Conservation (phyloP, 192 early-diverging fungal species). For the Radiomyces spectabilis region DNA sequence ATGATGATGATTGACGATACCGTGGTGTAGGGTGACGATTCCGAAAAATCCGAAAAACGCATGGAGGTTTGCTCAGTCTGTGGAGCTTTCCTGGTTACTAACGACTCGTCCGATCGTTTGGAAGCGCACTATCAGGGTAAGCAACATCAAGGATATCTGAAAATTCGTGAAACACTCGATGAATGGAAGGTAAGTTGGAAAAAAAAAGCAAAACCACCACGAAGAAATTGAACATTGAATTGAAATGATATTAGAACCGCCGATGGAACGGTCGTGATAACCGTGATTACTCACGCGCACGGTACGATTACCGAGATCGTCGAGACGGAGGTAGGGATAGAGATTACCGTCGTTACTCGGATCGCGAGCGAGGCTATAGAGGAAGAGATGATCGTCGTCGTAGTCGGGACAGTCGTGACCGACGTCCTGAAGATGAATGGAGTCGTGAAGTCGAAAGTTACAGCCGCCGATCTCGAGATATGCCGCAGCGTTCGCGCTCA, state of each 20-base stretch:
- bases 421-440: slow-evolving; percentile 39
- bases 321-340: slow-evolving; percentile 31
- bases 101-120: slow-evolving; percentile 74
- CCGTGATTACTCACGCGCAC: slow-evolving; percentile 21
- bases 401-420: slow-evolving; percentile 31
- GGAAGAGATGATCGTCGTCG: slow-evolving; percentile 34
- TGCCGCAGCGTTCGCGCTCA: slow-evolving; percentile 24
- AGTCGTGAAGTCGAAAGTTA: slow-evolving; percentile 37
- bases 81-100: slow-evolving; percentile 75
- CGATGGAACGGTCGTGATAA: slow-evolving; percentile 4
- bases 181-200: slow-evolving; percentile 42
- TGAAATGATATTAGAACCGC: slow-evolving; percentile 2
- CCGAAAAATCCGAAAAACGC: slow-evolving; percentile 52
- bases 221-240: neutral
- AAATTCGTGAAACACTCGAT: slow-evolving; percentile 67
- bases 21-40: neutral
- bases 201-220: neutral
- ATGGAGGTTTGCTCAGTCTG: slow-evolving; percentile 82
- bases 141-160: slow-evolving; percentile 77
- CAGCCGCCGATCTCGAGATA: slow-evolving; percentile 28
- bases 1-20: neutral
- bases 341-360: slow-evolving; percentile 28
- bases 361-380: slow-evolving; percentile 20
- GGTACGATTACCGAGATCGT: slow-evolving; percentile 19
- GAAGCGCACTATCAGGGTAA: slow-evolving; percentile 80